Base-by-base conservation (phyloP, 2,329 filamentous ascomycete species). In the Chaetomium globosum region DNA sequence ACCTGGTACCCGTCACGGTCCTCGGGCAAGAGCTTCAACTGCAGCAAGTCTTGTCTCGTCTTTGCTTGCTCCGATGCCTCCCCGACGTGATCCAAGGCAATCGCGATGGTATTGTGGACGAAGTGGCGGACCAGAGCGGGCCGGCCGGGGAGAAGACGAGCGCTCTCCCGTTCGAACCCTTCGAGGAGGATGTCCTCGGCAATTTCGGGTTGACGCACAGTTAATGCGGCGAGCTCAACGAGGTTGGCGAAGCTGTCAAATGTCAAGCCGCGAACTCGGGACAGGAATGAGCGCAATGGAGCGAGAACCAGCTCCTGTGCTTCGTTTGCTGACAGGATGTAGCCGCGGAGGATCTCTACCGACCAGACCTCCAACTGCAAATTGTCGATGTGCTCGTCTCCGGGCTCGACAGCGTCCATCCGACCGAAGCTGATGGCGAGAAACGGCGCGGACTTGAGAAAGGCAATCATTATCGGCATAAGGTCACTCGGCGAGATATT, bases 41-140 rank as follows among this genome's bases (percentile, higher is more conserved):
- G 49, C 0, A 71, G 52, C 12, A 69, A 46, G 30, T 71, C 70
- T 21, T 63, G 53, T 26, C 68, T 61, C 6, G 61, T 26, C 64
- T 61, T 61, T 6, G 39, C 16, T 33, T 64, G 39, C 0, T 68
- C 65, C 0, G 49, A 1, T 1, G 74, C 39, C 66, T 79, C 76
- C 26, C 77, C 75, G 16, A 80, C 73, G 61, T 80, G 77, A 59
- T 80, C 77, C 8, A 80, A 28, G 1, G 77, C 77, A 43, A 80
- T 76, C 1, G 74, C 76, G 39, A 75, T 74, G 9, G 76, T 48
- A 49, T 75, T 77, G 8, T 69, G 71, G 1, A 77, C 67, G 48
- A 79, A 75, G 65, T 76, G 72, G 1, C 65, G 65, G 8, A 73
- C 65, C 6, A 74, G 63, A 5, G 64, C 63, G 2, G 74, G 73